phyloP scores from a whole-genome alignment of 1,284 basidiomycete species.

The Pseudomicrostroma phylloplanum region DNA sequence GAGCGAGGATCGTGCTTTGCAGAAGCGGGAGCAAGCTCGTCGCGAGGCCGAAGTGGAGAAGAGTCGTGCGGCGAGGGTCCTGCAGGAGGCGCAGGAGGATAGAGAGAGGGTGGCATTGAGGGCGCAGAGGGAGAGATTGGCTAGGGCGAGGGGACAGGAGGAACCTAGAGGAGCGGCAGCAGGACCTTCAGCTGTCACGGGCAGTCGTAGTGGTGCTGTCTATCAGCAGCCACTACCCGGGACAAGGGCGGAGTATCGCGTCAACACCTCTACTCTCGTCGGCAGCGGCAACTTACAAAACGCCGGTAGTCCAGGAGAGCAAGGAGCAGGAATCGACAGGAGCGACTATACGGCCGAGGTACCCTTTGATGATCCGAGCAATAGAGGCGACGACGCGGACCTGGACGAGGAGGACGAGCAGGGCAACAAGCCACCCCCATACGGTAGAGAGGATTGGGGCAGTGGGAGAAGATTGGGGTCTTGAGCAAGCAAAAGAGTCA shows the following conservation, averaged over 20 bases:
- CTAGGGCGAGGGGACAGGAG: background rate
- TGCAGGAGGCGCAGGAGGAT: slow-evolving; percentile 5
- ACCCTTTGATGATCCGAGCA: slow-evolving; percentile 1
- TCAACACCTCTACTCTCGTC: no score
- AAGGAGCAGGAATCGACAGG: background rate
- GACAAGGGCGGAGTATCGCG: no score
- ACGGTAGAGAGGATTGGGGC: slow-evolving; percentile 1
- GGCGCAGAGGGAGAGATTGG: background rate
- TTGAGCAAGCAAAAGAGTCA: background rate
- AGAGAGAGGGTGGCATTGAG: background rate
- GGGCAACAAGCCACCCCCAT: background rate
- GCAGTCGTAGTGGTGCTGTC: background rate
- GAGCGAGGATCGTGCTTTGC: background rate
- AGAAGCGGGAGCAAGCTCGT: background rate
- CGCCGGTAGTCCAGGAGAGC: background rate
- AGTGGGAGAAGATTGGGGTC: background rate
- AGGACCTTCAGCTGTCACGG: background rate
- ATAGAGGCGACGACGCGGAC: background rate
- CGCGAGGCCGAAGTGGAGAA: background rate
- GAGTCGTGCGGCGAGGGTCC: background rate
- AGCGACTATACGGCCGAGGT: background rate
- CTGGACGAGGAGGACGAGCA: background rate
- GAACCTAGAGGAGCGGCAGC: background rate
- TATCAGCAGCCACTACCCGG: no score
- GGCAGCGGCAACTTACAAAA: no score